A percentile compares a stretch with the other conserved stretches of the same genome.
Conservation (phyloP, 2,329 filamentous ascomycete genomes). For the Penicillium sp. region DNA sequence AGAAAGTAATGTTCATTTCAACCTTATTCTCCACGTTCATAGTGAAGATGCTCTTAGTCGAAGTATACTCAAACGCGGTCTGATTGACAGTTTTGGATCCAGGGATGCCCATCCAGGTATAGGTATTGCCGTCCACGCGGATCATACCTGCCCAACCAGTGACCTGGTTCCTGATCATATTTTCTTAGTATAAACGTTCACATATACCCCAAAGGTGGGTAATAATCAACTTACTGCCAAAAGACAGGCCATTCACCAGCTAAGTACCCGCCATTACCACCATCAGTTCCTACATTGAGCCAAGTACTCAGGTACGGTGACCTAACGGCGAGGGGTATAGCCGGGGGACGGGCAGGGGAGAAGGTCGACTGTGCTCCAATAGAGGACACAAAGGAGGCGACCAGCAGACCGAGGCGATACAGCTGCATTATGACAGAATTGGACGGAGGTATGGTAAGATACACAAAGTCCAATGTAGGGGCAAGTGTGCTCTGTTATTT, state of each 20-base stretch:
- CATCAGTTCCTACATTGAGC: conserved; percentile 62
- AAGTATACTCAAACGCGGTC: conserved; percentile 66
- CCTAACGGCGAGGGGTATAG: conserved; percentile 70
- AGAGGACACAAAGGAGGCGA: conserved; percentile 25
- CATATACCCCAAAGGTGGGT: neutral
- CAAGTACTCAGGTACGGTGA: conserved; percentile 74
- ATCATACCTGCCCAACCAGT: conserved; percentile 69
- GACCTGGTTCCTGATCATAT: conserved; percentile 50
- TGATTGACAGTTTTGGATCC: conserved; percentile 55
- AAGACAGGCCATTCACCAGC: conserved; percentile 69
- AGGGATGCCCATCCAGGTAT: conserved; percentile 67
- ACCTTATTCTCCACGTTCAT: conserved; percentile 64
- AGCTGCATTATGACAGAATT: conserved; percentile 32
- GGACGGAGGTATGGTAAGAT: conserved; percentile 15
- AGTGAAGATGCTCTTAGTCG: conserved; percentile 68
- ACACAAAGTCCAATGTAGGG: conserved; percentile 21
- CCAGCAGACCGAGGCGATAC: conserved; percentile 26
- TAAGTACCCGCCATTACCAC: conserved; percentile 64
- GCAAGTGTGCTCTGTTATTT: conserved; percentile 22
- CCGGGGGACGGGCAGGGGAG: conserved; percentile 63
- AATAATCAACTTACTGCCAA: conserved; percentile 59
- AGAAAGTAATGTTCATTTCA: conserved; percentile 66
- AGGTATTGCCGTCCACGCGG: conserved; percentile 62
- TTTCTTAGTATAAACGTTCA: conserved; percentile 17
- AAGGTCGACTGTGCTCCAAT: conserved; percentile 54